Evolutionary conservation across 108 stramenopile genomes (phyloP).

Genomic region (Skeletonema grethae): DNA sequence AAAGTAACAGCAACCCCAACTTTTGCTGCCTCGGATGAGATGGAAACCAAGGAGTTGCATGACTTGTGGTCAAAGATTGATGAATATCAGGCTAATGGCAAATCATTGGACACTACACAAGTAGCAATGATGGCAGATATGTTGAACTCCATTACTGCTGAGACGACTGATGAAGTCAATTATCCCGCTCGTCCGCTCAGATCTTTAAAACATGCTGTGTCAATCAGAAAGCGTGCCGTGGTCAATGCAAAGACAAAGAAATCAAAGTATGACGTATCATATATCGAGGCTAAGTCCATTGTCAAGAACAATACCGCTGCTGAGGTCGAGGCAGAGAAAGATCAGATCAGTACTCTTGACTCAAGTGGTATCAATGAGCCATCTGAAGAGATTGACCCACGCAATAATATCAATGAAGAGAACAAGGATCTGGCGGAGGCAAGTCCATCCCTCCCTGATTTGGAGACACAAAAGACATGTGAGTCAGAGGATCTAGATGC

Average conservation of each 20-base stretch:
- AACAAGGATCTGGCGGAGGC: not conserved
- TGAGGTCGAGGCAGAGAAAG: not conserved
- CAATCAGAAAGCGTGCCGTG: conserved; percentile 5
- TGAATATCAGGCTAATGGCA: conserved; percentile 4
- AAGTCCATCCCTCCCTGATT: not conserved
- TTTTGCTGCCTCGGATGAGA: not conserved
- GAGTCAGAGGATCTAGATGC: not conserved
- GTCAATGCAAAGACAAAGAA: conserved; percentile 15
- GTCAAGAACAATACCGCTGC: conserved; percentile 1
- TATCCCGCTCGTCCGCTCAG: not conserved
- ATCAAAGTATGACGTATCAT: conserved; percentile 13
- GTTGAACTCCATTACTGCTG: not conserved
- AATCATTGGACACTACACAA: not conserved
- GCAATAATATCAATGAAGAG: not conserved
- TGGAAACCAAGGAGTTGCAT: conserved; percentile 3
- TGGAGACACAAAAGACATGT: not conserved
- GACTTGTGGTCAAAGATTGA: conserved; percentile 11
- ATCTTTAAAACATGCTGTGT: conserved; percentile 9
- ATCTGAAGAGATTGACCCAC: not conserved
- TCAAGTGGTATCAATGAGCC: not conserved
- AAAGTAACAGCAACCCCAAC: not conserved
- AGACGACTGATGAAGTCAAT: not conserved
- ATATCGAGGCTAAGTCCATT: not conserved
- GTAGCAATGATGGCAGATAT: not conserved
- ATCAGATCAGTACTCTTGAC: not conserved